These are phyloP conservation scores for Magnusiomyces suaveolens DNA, from an alignment of 1,139 yeast genomes.

Conservation along the genomic window DNA sequence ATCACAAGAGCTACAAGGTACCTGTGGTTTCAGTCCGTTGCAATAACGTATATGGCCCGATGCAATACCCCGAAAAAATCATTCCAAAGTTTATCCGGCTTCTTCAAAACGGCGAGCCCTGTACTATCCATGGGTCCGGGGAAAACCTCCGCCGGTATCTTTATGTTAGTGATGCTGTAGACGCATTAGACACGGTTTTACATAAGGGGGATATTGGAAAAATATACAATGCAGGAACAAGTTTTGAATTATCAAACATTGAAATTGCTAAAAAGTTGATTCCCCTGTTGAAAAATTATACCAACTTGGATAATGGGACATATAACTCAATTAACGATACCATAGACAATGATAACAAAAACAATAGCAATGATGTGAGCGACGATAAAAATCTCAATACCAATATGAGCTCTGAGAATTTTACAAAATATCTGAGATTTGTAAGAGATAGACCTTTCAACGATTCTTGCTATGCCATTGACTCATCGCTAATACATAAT, in stretches of 20 bases:
- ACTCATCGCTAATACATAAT: conserved; percentile 31
- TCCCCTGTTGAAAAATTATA: conserved; percentile 2
- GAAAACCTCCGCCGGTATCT: conserved; percentile 39
- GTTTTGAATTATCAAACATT: conserved; percentile 38
- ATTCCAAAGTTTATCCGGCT: conserved; percentile 37
- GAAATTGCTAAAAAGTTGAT: conserved; percentile 28
- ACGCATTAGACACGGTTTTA: conserved; percentile 37
- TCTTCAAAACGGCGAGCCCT: conserved; percentile 26
- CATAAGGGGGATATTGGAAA: conserved; percentile 31
- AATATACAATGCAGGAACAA: conserved; percentile 43
- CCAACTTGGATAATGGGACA: conserved; percentile 16
- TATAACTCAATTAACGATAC: conserved; percentile 12
- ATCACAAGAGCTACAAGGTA: conserved; percentile 38
- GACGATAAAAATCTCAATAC: not conserved
- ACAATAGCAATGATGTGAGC: not conserved
- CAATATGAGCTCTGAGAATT: not conserved
- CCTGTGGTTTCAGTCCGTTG: conserved; percentile 42
- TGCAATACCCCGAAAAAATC: conserved; percentile 50
- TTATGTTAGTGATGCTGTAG: conserved; percentile 41
- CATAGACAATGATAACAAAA: not conserved
- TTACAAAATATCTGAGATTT: conserved; percentile 27
- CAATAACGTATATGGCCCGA: conserved; percentile 49
- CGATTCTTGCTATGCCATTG: conserved; percentile 41
- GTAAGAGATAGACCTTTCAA: conserved; percentile 44
- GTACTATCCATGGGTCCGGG: conserved; percentile 44